phyloP scores from a whole-genome alignment of 2,329 filamentous ascomycete genomes.

The Phaeosphaeria sp. region DNA sequence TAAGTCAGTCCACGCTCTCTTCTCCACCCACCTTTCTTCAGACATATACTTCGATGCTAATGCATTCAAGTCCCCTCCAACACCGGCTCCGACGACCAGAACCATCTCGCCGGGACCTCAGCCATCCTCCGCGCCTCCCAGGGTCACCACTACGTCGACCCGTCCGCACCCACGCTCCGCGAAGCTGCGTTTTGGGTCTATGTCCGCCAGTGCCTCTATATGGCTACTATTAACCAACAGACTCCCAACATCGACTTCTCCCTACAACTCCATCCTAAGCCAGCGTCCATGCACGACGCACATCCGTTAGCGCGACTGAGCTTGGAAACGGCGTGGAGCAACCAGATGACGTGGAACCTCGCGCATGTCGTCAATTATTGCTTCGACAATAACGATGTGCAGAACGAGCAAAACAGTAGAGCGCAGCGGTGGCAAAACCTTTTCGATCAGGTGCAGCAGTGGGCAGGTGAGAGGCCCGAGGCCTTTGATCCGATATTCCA shows the following conservation, averaged over 20 bases:
- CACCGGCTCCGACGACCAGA: constrained; percentile 38
- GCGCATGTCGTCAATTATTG: constrained; percentile 40
- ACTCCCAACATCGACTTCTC: constrained; percentile 39
- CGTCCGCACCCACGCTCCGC: constrained; percentile 40
- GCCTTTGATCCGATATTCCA: constrained; percentile 41
- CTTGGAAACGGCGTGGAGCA: constrained; percentile 41
- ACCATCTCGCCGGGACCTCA: constrained; percentile 38
- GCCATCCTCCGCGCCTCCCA: constrained; percentile 41
- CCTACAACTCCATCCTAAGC: constrained; percentile 30
- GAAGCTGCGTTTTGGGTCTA: constrained; percentile 45
- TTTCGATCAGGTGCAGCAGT: constrained; percentile 31
- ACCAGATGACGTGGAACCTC: constrained; percentile 43
- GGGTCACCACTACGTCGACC: constrained; percentile 34
- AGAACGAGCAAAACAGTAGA: constrained; percentile 16
- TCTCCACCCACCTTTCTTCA: not conserved
- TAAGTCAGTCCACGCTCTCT: constrained; percentile 7
- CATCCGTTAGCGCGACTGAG: constrained; percentile 34
- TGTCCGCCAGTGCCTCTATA: constrained; percentile 43
- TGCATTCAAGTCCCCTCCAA: constrained; percentile 22
- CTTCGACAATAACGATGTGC: constrained; percentile 26
- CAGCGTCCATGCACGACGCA: constrained; percentile 27
- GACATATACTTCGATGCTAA: not conserved
- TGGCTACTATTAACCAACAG: constrained; percentile 40
- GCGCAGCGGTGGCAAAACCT: constrained; percentile 28
- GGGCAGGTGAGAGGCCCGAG: constrained; percentile 29